A percentile compares a stretch with the other conserved stretches of the same genome.
Evolutionary conservation across 1,139 yeast species (phyloP).

Genomic region (Saccharomycopsis crataegensis): DNA sequence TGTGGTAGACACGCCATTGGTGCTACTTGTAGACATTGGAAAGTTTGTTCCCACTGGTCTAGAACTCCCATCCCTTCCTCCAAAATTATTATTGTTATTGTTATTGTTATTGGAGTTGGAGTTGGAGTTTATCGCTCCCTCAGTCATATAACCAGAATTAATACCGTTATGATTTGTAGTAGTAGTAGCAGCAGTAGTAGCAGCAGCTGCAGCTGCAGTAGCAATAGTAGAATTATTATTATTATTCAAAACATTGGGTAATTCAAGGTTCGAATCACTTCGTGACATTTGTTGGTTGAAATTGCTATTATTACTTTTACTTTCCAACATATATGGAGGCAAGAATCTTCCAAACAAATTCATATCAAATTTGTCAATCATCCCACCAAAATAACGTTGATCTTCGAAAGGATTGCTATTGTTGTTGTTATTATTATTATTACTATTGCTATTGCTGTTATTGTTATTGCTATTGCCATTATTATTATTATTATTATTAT

Average conservation of each 20-base stretch:
- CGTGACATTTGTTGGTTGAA: constrained; percentile 11
- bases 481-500: background rate
- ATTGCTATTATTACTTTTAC: constrained; percentile 23
- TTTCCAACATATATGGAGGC: constrained; percentile 73
- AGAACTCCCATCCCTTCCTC: background rate
- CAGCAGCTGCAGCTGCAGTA: background rate
- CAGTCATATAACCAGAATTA: too few species aligned
- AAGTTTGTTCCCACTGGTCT: background rate
- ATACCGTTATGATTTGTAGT: background rate
- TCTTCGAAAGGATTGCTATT: constrained; percentile 14
- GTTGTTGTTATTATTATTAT: background rate
- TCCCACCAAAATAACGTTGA: constrained; percentile 59
- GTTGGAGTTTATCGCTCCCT: background rate
- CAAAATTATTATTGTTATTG: background rate
- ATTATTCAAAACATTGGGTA: background rate
- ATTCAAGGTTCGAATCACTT: background rate
- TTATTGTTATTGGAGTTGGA: background rate
- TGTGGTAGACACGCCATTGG: too few species aligned
- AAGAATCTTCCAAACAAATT: constrained; percentile 76
- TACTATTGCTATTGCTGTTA: background rate
- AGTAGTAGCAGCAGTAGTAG: background rate
- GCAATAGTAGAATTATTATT: background rate
- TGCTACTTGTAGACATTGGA: background rate
- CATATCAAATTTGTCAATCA: constrained; percentile 75
- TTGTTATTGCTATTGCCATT: too few species aligned